phyloP scores from a whole-genome alignment of 768 basidiomycete species.

The Trametes cingulata region DNA sequence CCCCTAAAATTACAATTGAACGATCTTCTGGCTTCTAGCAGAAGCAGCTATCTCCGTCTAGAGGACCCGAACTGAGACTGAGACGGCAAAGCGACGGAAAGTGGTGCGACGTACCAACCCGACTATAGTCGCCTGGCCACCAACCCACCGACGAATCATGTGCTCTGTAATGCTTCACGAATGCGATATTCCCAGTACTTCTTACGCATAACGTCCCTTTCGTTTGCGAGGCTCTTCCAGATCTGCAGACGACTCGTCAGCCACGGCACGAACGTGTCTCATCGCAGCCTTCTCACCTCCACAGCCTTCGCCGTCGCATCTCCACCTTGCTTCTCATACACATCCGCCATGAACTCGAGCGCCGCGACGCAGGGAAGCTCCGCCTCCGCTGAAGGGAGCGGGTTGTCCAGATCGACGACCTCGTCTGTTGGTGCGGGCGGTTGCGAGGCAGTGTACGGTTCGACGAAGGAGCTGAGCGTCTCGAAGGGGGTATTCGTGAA shows the following conservation, averaged over 20 bases:
- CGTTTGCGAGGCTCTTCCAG: constrained; percentile 68
- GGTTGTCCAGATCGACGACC: constrained; percentile 73
- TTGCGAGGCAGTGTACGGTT: constrained; percentile 55
- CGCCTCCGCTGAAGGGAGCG: constrained; percentile 61
- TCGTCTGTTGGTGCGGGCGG: constrained; percentile 34
- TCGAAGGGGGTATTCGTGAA: constrained; percentile 59
- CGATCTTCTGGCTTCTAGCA: too few species aligned
- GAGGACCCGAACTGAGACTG: too few species aligned
- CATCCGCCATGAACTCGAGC: constrained; percentile 84
- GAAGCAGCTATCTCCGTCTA: too few species aligned
- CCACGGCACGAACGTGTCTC: neutral
- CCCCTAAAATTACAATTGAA: too few species aligned
- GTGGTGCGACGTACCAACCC: too few species aligned
- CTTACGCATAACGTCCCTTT: constrained; percentile 74
- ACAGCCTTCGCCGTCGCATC: constrained; percentile 43
- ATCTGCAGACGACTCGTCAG: constrained; percentile 43
- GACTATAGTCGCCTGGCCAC: neutral
- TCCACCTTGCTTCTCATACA: constrained; percentile 59
- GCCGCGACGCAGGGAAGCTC: constrained; percentile 78
- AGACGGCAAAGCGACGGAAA: too few species aligned
- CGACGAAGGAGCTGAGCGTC: constrained; percentile 56
- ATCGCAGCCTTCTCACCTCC: constrained; percentile 35
- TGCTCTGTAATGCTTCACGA: constrained; percentile 42
- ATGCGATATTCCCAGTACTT: constrained; percentile 86
- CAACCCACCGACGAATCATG: neutral